Evolutionary conservation across 306 rosid species (phyloP).

Genomic region (Corylus heterophylla): DNA sequence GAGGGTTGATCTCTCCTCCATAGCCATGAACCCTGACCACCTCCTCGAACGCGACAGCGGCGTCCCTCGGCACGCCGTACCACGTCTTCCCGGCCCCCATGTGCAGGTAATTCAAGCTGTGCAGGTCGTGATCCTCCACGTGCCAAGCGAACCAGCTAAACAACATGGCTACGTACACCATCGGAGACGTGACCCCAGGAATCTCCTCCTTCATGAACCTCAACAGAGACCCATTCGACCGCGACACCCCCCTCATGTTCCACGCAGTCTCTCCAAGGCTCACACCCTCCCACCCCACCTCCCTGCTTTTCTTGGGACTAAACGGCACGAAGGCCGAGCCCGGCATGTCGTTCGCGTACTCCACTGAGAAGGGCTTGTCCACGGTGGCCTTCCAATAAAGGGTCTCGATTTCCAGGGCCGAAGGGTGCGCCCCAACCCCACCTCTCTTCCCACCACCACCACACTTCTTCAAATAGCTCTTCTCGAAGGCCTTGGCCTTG

Average conservation of each 20-base stretch:
- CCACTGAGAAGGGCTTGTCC: slow-evolving; percentile 89
- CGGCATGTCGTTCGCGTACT: slow-evolving; percentile 97
- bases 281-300: slow-evolving; percentile 56
- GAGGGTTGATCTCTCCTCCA: slow-evolving; percentile 94
- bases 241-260: slow-evolving; percentile 89
- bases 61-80: slow-evolving; percentile 95
- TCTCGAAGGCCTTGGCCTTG: slow-evolving; percentile 83
- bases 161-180: slow-evolving; percentile 95
- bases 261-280: slow-evolving; percentile 83
- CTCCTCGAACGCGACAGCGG: slow-evolving; percentile 95
- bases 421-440: slow-evolving; percentile 26
- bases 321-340: slow-evolving; percentile 82
- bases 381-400: slow-evolving; percentile 92
- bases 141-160: slow-evolving; percentile 99
- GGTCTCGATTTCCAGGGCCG: slow-evolving; percentile 72
- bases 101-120: slow-evolving; percentile 88
- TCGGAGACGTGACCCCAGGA: slow-evolving; percentile 96
- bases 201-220: slow-evolving; percentile 99
- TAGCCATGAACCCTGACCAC: slow-evolving; percentile 92
- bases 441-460: slow-evolving; percentile 35
- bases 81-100: slow-evolving; percentile 95
- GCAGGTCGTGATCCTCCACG: slow-evolving; percentile 98
- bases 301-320: slow-evolving; percentile 37
- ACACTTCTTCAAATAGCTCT: slow-evolving; percentile 51
- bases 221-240: slow-evolving; percentile 85